Evolutionary conservation across 108 stramenopile genomes (phyloP).

Genomic region (Ochromonas danica): DNA sequence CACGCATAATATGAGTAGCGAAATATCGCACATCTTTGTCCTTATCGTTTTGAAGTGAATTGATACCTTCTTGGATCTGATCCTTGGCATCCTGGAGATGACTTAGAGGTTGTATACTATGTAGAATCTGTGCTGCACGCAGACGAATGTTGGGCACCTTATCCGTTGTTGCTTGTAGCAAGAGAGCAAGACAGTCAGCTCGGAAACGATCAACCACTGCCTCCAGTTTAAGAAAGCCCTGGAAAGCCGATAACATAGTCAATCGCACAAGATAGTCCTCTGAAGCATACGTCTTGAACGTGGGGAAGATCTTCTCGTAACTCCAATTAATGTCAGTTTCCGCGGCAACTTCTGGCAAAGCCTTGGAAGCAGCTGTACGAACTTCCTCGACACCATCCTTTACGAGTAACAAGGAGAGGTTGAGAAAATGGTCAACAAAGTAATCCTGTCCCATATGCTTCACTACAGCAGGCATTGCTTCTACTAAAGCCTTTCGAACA

Average conservation of each 20-base stretch:
- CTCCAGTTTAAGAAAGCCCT: constrained; percentile 10
- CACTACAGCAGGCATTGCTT: constrained; percentile 27
- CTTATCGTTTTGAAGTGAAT: not conserved
- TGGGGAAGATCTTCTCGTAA: constrained; percentile 28
- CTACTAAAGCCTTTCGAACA: not conserved
- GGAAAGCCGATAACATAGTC: constrained; percentile 25
- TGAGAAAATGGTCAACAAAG: constrained; percentile 31
- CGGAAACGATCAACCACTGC: not conserved
- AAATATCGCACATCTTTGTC: constrained; percentile 28
- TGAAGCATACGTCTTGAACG: not conserved
- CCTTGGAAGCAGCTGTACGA: not conserved
- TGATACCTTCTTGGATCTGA: not conserved
- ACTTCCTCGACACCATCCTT: constrained; percentile 37
- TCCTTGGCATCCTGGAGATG: not conserved
- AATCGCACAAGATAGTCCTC: constrained; percentile 25
- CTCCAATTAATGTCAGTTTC: not conserved
- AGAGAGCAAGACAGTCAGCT: not conserved
- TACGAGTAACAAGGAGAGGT: not conserved
- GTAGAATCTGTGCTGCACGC: not conserved
- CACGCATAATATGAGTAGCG: too few species aligned
- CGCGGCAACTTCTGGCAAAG: not conserved
- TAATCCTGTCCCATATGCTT: constrained; percentile 34
- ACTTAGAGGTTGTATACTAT: not conserved
- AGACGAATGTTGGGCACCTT: constrained; percentile 30
- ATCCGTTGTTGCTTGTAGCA: not conserved